phyloP scores from a whole-genome alignment of 768 basidiomycete genomes.

The Tubosaeta sp. region DNA sequence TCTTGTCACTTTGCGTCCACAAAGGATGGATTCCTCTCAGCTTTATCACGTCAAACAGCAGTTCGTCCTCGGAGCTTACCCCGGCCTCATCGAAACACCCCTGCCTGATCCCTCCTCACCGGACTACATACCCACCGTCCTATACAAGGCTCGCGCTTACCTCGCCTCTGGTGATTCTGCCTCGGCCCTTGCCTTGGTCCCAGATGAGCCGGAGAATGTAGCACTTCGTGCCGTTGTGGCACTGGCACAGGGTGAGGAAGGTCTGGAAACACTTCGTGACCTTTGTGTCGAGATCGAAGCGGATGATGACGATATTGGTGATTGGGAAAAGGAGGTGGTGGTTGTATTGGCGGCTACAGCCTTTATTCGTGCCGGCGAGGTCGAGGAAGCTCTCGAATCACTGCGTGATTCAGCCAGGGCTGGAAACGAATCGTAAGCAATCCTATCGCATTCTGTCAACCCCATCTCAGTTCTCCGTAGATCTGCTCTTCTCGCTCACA shows the following conservation, averaged over 20 bases:
- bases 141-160: constrained; percentile 76
- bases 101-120: constrained; percentile 59
- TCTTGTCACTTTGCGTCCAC: neutral
- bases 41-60: constrained; percentile 71
- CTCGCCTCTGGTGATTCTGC: constrained; percentile 64
- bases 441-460: neutral
- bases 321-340: constrained; percentile 69
- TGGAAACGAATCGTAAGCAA: constrained; percentile 81
- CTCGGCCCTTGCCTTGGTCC: constrained; percentile 54
- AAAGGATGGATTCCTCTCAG: constrained; percentile 54
- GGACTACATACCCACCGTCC: constrained; percentile 59
- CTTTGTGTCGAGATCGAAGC: constrained; percentile 83
- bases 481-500: constrained; percentile 76
- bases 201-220: constrained; percentile 56
- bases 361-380: constrained; percentile 77
- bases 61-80: constrained; percentile 74
- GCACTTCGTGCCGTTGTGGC: constrained; percentile 67
- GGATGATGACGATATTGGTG: constrained; percentile 61
- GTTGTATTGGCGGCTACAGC: constrained; percentile 83
- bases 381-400: constrained; percentile 91
- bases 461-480: constrained; percentile 36
- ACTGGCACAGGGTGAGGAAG: constrained; percentile 61
- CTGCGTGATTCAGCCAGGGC: constrained; percentile 65
- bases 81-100: constrained; percentile 49
- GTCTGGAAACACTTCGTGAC: constrained; percentile 80